Evolutionary conservation across 78 protist species (phyloP).

Genomic region (Dictyostelium firmibasis): DNA sequence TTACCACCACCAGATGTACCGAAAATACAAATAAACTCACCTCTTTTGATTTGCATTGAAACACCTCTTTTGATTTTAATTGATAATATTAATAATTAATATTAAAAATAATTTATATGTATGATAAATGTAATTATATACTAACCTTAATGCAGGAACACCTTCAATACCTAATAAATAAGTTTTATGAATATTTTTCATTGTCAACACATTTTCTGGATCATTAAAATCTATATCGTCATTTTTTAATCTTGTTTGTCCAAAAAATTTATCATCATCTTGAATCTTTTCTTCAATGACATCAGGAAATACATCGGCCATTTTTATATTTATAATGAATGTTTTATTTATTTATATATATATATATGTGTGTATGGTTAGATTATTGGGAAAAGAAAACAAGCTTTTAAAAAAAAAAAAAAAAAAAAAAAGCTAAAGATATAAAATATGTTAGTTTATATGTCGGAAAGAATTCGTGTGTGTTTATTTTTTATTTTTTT

Average conservation of each 20-base stretch:
- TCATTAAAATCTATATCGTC: slow-evolving; percentile 62
- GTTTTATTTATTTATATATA: neutral
- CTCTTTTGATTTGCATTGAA: slow-evolving; percentile 80
- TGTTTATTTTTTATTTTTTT: too few species aligned
- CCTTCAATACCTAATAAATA: slow-evolving; percentile 97
- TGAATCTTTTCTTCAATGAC: slow-evolving; percentile 10
- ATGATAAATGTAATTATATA: too few species aligned
- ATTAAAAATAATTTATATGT: too few species aligned
- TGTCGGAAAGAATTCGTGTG: neutral
- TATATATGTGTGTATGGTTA: too few species aligned
- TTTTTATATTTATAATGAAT: neutral
- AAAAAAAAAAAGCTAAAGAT: too few species aligned
- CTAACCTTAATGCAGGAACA: slow-evolving; percentile 92
- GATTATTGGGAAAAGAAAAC: too few species aligned
- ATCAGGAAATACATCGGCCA: neutral
- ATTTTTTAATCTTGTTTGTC: slow-evolving; percentile 60
- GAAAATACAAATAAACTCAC: slow-evolving; percentile 93
- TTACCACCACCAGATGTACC: slow-evolving; percentile 98
- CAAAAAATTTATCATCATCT: slow-evolving; percentile 57
- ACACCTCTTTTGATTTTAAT: slow-evolving; percentile 84
- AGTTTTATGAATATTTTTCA: slow-evolving; percentile 96
- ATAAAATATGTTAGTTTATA: neutral
- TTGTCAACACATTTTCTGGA: slow-evolving; percentile 69
- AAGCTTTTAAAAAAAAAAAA: too few species aligned
- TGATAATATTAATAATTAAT: neutral